A percentile compares a stretch with the other conserved stretches of the same genome.
Conservation (phyloP, 2,329 filamentous ascomycete genomes). For the Colletotrichum musae region DNA sequence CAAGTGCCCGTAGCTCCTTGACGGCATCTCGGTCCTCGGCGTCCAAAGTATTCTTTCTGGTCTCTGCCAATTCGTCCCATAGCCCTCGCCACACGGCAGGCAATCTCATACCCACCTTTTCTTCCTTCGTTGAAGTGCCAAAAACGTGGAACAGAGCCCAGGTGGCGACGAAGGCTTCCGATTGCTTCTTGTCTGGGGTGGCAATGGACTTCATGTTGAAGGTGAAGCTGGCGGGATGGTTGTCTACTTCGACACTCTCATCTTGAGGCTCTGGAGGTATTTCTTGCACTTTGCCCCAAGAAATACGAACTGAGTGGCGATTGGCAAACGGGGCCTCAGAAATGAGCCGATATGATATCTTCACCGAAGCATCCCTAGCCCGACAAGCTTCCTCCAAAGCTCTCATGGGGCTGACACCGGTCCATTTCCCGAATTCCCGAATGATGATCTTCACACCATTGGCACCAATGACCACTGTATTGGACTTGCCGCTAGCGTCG, state of each 20-base stretch:
- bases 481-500: constrained; percentile 71
- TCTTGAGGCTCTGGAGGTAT: constrained; percentile 56
- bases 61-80: constrained; percentile 83
- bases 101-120: constrained; percentile 85
- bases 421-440: constrained; percentile 87
- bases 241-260: constrained; percentile 56
- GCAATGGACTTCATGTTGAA: constrained; percentile 84
- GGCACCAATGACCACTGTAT: constrained; percentile 66
- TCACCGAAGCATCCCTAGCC: constrained; percentile 80
- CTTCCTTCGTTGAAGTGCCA: constrained; percentile 83
- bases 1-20: constrained; percentile 76
- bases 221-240: constrained; percentile 67
- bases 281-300: constrained; percentile 83
- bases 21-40: constrained; percentile 78
- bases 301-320: constrained; percentile 80
- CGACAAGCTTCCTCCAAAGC: constrained; percentile 91
- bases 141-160: constrained; percentile 87
- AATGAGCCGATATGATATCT: constrained; percentile 76
- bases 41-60: constrained; percentile 79
- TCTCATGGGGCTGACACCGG: constrained; percentile 81
- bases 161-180: constrained; percentile 89
- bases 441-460: constrained; percentile 73
- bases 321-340: constrained; percentile 83
- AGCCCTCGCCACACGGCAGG: constrained; percentile 87
- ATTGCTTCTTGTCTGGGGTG: constrained; percentile 83